Percentiles rank a stretch among this genome's conserved stretches.
phyloP scores from a whole-genome alignment of 345 rosid genomes.

The Erucastrum elatum region DNA sequence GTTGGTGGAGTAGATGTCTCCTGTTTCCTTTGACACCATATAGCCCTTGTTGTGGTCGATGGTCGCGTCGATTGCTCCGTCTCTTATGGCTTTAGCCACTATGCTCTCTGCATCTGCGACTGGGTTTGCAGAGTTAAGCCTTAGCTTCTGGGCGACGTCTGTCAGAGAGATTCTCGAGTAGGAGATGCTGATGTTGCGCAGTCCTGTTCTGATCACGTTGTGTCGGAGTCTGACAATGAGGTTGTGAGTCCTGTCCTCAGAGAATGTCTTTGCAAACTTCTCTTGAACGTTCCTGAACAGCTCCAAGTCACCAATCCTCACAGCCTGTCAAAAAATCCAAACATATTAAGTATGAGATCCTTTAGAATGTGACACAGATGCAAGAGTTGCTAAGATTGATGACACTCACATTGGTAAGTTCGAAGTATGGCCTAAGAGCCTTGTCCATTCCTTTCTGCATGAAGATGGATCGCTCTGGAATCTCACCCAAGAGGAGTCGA shows the following conservation, averaged over 20 bases:
- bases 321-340: conserved; percentile 53
- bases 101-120: conserved; percentile 85
- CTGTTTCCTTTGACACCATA: conserved; percentile 84
- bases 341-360: background rate
- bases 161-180: conserved; percentile 69
- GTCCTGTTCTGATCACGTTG: conserved; percentile 82
- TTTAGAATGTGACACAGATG: background rate
- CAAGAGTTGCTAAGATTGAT: background rate
- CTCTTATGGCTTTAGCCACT: conserved; percentile 80
- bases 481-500: conserved; percentile 76
- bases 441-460: conserved; percentile 91
- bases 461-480: conserved; percentile 79
- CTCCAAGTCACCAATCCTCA: conserved; percentile 88
- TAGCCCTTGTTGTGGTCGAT: conserved; percentile 68
- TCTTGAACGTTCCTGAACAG: conserved; percentile 72
- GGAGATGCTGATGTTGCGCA: conserved; percentile 75
- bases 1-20: conserved; percentile 82
- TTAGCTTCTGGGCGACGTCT: conserved; percentile 65
- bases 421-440: conserved; percentile 79
- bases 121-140: conserved; percentile 59
- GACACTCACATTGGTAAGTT: conserved; percentile 78
- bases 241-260: conserved; percentile 60
- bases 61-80: conserved; percentile 86
- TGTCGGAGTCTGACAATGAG: conserved; percentile 73
- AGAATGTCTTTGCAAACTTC: conserved; percentile 63